These are phyloP conservation scores for Thermomyces lanuginosus DNA, from an alignment of 2,329 filamentous ascomycete species.

Conservation along the genomic window DNA sequence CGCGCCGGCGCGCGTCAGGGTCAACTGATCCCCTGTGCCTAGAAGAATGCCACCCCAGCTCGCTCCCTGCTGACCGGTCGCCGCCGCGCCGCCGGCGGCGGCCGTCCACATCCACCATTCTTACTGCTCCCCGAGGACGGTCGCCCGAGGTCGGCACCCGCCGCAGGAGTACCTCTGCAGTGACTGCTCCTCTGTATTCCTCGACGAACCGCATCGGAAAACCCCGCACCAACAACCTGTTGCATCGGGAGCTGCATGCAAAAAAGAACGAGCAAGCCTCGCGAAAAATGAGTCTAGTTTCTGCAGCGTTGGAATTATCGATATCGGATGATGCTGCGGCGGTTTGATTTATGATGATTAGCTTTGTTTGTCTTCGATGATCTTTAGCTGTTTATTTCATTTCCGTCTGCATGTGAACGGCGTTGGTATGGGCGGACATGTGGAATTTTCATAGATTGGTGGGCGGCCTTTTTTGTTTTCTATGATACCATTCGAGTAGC, in stretches of 20 bases:
- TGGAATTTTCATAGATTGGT: too few relatives aligned
- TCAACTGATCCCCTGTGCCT: conserved; percentile 7
- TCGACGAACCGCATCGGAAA: conserved; percentile 20
- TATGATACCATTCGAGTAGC: too few relatives aligned
- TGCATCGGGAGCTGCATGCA: conserved; percentile 7
- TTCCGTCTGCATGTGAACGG: too few relatives aligned
- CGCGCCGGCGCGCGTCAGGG: conserved; percentile 4
- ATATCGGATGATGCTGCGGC: too few relatives aligned
- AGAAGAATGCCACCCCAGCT: conserved; percentile 24
- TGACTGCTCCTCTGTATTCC: conserved; percentile 8
- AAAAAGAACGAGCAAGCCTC: conserved; percentile 23
- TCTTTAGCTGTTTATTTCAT: too few relatives aligned
- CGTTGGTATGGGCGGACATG: too few relatives aligned
- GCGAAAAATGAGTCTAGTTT: conserved; percentile 23
- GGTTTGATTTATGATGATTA: too few relatives aligned
- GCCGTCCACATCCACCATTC: conserved; percentile 8
- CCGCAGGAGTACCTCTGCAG: conserved; percentile 6
- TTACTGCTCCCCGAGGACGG: conserved; percentile 4
- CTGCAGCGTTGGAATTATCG: conserved; percentile 22
- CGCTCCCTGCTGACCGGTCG: conserved; percentile 18
- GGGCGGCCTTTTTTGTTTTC: too few relatives aligned
- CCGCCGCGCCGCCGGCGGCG: conserved; percentile 15
- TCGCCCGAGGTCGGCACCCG: conserved; percentile 3
- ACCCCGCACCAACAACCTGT: conserved; percentile 10
- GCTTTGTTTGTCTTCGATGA: too few relatives aligned